A percentile compares a stretch with the other conserved stretches of the same genome.
phyloP scores from a whole-genome alignment of 257 asterid genomes.

The Nicotiana obtusifolia region DNA sequence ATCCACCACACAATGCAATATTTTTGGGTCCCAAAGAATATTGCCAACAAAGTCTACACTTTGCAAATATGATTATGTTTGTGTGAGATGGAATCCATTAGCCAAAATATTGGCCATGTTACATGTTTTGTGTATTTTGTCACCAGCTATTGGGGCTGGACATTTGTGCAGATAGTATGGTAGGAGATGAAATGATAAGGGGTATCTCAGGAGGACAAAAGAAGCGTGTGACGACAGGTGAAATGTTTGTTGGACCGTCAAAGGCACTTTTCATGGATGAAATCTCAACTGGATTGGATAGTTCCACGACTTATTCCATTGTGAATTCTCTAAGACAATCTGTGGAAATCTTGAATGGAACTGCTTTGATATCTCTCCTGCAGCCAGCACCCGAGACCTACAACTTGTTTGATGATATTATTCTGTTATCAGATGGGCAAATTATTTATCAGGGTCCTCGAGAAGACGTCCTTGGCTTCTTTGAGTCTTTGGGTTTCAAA shows the following conservation, averaged over 20 bases:
- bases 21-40: too few relatives aligned
- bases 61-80: too few relatives aligned
- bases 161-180: slow-evolving; percentile 36
- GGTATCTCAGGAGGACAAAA: slow-evolving; percentile 40
- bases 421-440: slow-evolving; percentile 49
- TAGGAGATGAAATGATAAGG: slow-evolving; percentile 36
- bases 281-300: slow-evolving; percentile 62
- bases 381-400: slow-evolving; percentile 72
- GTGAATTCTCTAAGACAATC: slow-evolving; percentile 44
- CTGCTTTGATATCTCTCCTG: slow-evolving; percentile 59
- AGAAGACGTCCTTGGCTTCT: slow-evolving; percentile 41
- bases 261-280: slow-evolving; percentile 72
- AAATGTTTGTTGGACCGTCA: slow-evolving; percentile 65
- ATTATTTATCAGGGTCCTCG: slow-evolving; percentile 60
- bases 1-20: too few relatives aligned
- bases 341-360: slow-evolving; percentile 61
- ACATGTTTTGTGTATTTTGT: not conserved
- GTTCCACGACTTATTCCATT: slow-evolving; percentile 57
- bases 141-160: slow-evolving; percentile 31
- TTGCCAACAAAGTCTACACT: too few relatives aligned
- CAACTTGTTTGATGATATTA: slow-evolving; percentile 52
- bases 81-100: too few relatives aligned
- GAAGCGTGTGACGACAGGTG: slow-evolving; percentile 42
- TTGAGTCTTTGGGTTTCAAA: slow-evolving; percentile 57
- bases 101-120: too few relatives aligned